A percentile compares a stretch with the other conserved stretches of the same genome.
These are phyloP conservation scores for Solanum bukasovii DNA, from an alignment of 257 asterid genomes.

Conservation along the genomic window DNA sequence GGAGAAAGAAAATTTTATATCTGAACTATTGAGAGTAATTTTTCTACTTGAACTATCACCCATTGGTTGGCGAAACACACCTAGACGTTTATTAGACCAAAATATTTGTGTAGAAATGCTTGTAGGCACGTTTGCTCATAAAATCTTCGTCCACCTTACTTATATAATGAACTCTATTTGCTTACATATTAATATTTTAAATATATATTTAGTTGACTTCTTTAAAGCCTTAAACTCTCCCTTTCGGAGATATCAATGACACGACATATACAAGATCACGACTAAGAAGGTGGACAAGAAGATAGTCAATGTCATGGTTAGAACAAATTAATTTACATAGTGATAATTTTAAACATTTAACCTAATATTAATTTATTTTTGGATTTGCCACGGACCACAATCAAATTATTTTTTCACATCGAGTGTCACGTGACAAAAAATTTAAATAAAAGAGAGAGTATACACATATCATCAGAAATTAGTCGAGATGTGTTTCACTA, in stretches of 20 bases:
- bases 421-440: not conserved
- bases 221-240: not conserved
- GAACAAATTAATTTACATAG: too few relatives aligned
- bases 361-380: too few relatives aligned
- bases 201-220: not conserved
- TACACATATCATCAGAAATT: not conserved
- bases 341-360: too few relatives aligned
- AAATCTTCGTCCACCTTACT: not conserved
- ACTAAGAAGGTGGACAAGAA: not conserved
- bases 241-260: not conserved
- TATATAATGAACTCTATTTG: not conserved
- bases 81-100: not conserved
- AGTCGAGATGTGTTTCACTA: too few relatives aligned
- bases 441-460: too few relatives aligned
- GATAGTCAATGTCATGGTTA: not conserved
- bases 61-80: not conserved
- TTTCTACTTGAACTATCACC: too few relatives aligned
- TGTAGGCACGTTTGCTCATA: not conserved
- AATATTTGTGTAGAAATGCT: not conserved
- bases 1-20: too few relatives aligned
- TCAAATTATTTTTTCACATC: not conserved
- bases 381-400: not conserved
- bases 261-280: not conserved
- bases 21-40: too few relatives aligned
- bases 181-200: too few relatives aligned